phyloP scores from a whole-genome alignment of 176 grass and related monocot species.

The Tillandsia fasciculata region DNA sequence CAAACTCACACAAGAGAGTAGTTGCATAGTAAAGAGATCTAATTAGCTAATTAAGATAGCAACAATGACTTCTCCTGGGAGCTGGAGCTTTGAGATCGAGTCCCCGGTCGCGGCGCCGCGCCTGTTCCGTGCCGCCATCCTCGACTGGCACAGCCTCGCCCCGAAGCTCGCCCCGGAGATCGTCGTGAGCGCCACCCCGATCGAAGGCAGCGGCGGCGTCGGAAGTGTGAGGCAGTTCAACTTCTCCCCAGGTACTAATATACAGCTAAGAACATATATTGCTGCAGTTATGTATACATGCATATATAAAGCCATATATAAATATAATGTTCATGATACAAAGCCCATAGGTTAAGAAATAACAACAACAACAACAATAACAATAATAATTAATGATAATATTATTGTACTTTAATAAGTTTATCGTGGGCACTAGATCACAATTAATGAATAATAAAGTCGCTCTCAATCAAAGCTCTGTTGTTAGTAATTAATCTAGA shows the following conservation, averaged over 20 bases:
- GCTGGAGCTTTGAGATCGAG: constrained; percentile 46
- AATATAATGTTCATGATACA: too few relatives aligned
- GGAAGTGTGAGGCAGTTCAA: constrained; percentile 80
- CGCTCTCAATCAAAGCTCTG: too few relatives aligned
- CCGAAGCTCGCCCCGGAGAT: constrained; percentile 48
- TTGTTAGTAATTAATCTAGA: too few relatives aligned
- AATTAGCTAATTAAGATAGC: not conserved
- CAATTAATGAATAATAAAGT: too few relatives aligned
- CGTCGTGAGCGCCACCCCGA: constrained; percentile 34
- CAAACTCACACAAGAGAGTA: not conserved
- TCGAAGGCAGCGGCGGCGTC: constrained; percentile 32
- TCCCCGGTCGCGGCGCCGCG: constrained; percentile 35
- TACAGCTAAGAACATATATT: not conserved
- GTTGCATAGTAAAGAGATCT: not conserved
- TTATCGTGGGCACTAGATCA: too few relatives aligned
- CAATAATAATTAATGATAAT: too few relatives aligned
- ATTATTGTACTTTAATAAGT: too few relatives aligned
- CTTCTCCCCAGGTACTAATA: constrained; percentile 44
- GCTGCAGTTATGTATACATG: too few relatives aligned
- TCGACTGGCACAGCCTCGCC: constrained; percentile 71
- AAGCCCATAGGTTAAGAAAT: too few relatives aligned
- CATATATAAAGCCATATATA: too few relatives aligned
- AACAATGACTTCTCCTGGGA: not conserved
- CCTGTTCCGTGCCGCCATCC: constrained; percentile 54
- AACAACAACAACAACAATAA: too few relatives aligned